Conservation (phyloP, 225 moss, liverwort and hornwort species). For the Pseudisothecium myosuroides region DNA sequence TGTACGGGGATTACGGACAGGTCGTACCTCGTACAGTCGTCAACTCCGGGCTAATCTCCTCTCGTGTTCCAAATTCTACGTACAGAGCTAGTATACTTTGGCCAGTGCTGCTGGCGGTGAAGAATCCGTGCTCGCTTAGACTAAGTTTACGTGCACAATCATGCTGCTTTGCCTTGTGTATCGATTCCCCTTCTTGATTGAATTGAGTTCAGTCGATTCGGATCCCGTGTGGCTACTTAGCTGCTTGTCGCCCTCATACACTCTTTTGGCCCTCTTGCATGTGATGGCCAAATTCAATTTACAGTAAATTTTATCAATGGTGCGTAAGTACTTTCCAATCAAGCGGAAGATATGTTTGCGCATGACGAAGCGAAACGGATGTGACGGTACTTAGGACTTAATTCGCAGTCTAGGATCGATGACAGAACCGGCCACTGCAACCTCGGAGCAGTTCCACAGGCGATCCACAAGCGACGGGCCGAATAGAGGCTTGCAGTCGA, state of each 20-base stretch:
- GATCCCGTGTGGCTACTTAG: too few relatives aligned
- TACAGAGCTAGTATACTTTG: not conserved
- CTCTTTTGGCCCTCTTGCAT: not conserved
- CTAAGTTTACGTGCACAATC: not conserved
- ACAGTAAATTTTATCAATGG: not conserved
- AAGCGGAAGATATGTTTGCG: not conserved
- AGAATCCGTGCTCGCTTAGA: not conserved
- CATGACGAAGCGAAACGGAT: not conserved
- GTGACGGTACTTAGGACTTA: not conserved
- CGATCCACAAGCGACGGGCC: not conserved
- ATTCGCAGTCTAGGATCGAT: not conserved
- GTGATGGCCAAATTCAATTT: not conserved
- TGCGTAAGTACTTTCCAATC: too few relatives aligned
- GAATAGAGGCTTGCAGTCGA: not conserved
- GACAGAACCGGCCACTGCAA: not conserved
- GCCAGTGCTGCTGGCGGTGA: not conserved
- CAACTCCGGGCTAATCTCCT: not conserved
- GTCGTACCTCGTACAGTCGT: not conserved
- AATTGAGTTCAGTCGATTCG: not conserved
- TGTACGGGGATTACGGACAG: not conserved
- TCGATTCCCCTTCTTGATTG: not conserved
- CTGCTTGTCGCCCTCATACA: not conserved
- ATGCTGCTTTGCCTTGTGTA: not conserved
- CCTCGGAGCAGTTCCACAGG: not conserved
- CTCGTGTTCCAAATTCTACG: not conserved